Conservation (phyloP, 257 asterid species). For the Solanum arcanum region DNA sequence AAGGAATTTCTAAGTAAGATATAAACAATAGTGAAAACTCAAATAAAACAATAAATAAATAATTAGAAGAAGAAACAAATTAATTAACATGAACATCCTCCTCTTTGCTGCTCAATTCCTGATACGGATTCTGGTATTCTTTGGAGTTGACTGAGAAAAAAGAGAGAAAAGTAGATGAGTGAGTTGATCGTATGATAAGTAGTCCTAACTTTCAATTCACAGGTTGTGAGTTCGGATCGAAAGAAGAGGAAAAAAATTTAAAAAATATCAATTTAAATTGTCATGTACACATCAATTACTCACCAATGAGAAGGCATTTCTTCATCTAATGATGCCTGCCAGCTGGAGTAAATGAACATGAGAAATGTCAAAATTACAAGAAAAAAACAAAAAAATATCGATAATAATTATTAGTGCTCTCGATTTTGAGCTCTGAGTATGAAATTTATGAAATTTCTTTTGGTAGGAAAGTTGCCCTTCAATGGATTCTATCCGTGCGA, state of each 20-base stretch:
- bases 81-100: conserved; percentile 56
- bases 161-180: not conserved
- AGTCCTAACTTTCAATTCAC: not conserved
- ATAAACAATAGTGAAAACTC: not conserved
- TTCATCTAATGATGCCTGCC: conserved; percentile 39
- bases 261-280: not conserved
- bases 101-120: conserved; percentile 46
- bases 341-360: conserved; percentile 20
- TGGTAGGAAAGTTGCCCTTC: not conserved
- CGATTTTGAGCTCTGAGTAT: not conserved
- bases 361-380: not conserved
- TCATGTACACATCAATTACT: conserved; percentile 2
- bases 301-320: conserved; percentile 50
- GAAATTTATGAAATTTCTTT: too few relatives aligned
- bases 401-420: too few relatives aligned
- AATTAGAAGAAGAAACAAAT: not conserved
- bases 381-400: not conserved
- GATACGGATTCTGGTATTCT: conserved; percentile 51
- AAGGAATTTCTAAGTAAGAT: not conserved
- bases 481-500: not conserved
- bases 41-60: not conserved
- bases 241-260: not conserved
- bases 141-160: conserved; percentile 39
- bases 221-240: not conserved
- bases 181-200: not conserved